Percentiles rank a stretch among this genome's conserved stretches.
Conservation (phyloP, 495 filamentous ascomycete species). For the Durotheca rogersii region DNA sequence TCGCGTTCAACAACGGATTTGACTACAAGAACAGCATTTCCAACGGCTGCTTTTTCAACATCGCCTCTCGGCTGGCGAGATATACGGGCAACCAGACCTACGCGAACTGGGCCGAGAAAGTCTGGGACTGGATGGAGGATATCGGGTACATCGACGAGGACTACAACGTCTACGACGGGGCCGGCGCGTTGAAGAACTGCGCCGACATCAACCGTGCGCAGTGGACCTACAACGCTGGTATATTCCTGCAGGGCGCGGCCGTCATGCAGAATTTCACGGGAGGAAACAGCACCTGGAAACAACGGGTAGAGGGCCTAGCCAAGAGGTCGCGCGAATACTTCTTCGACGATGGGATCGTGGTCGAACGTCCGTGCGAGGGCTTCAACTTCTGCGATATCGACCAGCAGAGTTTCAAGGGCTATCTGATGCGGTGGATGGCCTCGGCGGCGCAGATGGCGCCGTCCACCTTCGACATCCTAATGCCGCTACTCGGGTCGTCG, state of each 20-base stretch:
- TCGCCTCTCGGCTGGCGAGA: slow-evolving; percentile 71
- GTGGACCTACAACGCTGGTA: slow-evolving; percentile 76
- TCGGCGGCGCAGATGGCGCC: slow-evolving; percentile 66
- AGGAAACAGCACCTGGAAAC: slow-evolving; percentile 58
- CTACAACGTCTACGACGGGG: slow-evolving; percentile 68
- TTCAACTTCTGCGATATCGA: slow-evolving; percentile 66
- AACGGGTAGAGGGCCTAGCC: slow-evolving; percentile 57
- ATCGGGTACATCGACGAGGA: slow-evolving; percentile 62
- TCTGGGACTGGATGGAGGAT: slow-evolving; percentile 66
- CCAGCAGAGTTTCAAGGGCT: slow-evolving; percentile 73
- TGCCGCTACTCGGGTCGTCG: slow-evolving; percentile 56
- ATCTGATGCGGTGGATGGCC: slow-evolving; percentile 69
- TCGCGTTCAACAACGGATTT: slow-evolving; percentile 76
- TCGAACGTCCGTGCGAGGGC: slow-evolving; percentile 70
- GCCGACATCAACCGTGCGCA: slow-evolving; percentile 60
- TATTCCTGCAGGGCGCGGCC: slow-evolving; percentile 70
- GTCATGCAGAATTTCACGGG: slow-evolving; percentile 73
- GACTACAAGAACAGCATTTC: slow-evolving; percentile 79
- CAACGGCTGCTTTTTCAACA: slow-evolving; percentile 77
- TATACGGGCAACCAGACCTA: slow-evolving; percentile 80
- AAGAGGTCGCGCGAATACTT: slow-evolving; percentile 57
- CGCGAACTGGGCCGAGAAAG: slow-evolving; percentile 68
- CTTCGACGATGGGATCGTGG: slow-evolving; percentile 57
- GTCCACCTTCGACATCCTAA: slow-evolving; percentile 55
- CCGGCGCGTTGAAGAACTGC: slow-evolving; percentile 59